These are phyloP conservation scores for Cladosporium sp. DNA, from an alignment of 2,329 filamentous ascomycete genomes.

Conservation along the genomic window DNA sequence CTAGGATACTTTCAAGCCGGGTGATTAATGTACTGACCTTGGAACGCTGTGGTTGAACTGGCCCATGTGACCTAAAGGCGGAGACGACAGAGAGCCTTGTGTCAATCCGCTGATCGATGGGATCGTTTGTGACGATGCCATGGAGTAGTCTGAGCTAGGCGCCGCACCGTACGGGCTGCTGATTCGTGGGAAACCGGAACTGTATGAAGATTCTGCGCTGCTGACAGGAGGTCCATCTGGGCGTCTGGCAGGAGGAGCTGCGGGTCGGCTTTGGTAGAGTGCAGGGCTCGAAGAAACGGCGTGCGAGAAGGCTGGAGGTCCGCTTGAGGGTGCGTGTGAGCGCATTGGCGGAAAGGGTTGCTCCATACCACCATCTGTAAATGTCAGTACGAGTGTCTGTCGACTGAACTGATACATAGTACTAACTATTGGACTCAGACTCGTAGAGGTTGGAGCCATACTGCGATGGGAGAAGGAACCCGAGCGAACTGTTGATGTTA, in stretches of 20 bases:
- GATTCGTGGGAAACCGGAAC: constrained; percentile 24
- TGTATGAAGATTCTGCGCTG: constrained; percentile 21
- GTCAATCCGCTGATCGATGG: constrained; percentile 32
- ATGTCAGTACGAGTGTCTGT: neutral
- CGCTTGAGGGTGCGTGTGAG: constrained; percentile 27
- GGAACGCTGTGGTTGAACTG: constrained; percentile 23
- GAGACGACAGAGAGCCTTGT: constrained; percentile 30
- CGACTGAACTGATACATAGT: neutral
- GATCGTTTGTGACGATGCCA: constrained; percentile 25
- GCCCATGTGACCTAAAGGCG: constrained; percentile 21
- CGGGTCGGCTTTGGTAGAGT: constrained; percentile 26
- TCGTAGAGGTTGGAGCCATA: constrained; percentile 29
- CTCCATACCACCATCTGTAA: constrained; percentile 24
- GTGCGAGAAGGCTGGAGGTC: constrained; percentile 22
- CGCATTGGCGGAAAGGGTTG: constrained; percentile 32
- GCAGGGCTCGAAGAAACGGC: constrained; percentile 29
- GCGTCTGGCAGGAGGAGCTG: constrained; percentile 20
- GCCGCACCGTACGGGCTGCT: constrained; percentile 27
- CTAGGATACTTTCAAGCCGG: neutral
- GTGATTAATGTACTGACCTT: constrained; percentile 19
- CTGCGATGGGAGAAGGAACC: constrained; percentile 33
- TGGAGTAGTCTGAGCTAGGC: constrained; percentile 24
- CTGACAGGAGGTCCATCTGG: constrained; percentile 22
- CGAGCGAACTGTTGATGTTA: constrained; percentile 27
- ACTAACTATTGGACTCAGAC: constrained; percentile 29